Base-by-base conservation (phyloP, 2,329 filamentous ascomycete genomes). In the Erysiphe neolycopersici region DNA sequence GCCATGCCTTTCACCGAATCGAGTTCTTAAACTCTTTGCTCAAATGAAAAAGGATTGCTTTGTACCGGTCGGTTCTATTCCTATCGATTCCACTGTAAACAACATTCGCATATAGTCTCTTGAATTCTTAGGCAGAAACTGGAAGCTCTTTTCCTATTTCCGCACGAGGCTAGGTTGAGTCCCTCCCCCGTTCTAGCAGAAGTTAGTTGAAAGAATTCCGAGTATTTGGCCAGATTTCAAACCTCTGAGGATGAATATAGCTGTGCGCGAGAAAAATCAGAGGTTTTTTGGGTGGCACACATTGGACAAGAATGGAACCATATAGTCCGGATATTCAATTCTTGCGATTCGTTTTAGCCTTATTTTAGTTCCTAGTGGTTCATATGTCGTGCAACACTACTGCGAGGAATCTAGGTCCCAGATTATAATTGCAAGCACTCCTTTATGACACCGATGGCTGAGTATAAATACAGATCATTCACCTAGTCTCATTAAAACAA, bases 1-100 rank as follows among this genome's bases (percentile, higher is more conserved):
- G 74, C 72, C 74, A 61, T 61, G 18, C 38, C 48, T 39, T 44
- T 32, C 14, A 31, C 18, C 22, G 6, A 26, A 26, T 26, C 22
- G 6, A 26, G 4, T 26, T 26, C 22, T 26, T 26, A 5, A 26
- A 26, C 22, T 26, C 22, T 26, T 26, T 26, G 6, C 22, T 26
- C 37, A 39, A 22, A 39, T 13, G 22, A 26, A 26, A 26, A 26
- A 26, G 22, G 6, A 26, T 26, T 26, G 22, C 22, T 26, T 26
- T 26, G 8, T 26, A 26, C 22, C 22, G 8, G 22, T 26, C 22
- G 22, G 22, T 26, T 26, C 22, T 26, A 26, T 9, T 26, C 22
- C 22, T 26, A 26, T 26, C 22, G 6, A 9, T 26, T 26, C 22
- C 6, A 26, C 22, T 8, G 1, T 26, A 26, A 26, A 26, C 3